These are phyloP conservation scores for Apiospora kogelbergensis DNA, from an alignment of 2,329 filamentous ascomycete genomes.

Conservation along the genomic window DNA sequence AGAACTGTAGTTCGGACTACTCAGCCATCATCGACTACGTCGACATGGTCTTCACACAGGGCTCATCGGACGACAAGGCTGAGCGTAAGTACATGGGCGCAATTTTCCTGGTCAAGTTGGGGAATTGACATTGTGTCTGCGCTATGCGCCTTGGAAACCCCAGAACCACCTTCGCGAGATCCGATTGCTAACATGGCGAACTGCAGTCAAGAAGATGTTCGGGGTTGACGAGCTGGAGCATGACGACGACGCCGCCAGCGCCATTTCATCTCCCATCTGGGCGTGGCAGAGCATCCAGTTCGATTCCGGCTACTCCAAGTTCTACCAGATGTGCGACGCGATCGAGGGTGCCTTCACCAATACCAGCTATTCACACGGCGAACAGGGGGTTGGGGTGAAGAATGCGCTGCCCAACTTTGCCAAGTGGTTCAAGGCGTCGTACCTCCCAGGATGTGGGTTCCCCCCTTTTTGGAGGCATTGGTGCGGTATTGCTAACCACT, in stretches of 20 bases:
- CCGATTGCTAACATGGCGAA: not conserved
- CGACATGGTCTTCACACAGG: constrained; percentile 46
- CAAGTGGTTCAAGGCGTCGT: constrained; percentile 47
- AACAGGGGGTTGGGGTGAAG: constrained; percentile 51
- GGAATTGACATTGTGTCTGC: not conserved
- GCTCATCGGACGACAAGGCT: constrained; percentile 39
- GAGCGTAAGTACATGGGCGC: constrained; percentile 14
- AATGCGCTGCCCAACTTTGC: constrained; percentile 55
- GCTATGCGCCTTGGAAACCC: not conserved
- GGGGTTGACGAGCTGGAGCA: constrained; percentile 48
- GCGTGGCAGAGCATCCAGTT: constrained; percentile 38
- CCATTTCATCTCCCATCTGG: constrained; percentile 25
- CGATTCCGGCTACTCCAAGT: constrained; percentile 32
- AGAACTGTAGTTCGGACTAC: constrained; percentile 57
- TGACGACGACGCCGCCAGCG: constrained; percentile 51
- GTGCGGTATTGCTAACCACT: no score
- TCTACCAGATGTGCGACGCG: constrained; percentile 35
- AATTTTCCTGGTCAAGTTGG: not conserved
- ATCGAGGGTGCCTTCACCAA: constrained; percentile 34
- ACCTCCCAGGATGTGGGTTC: constrained; percentile 48
- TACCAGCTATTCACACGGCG: constrained; percentile 25
- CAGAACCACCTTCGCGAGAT: not conserved
- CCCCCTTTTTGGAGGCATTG: not conserved
- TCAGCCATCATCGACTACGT: constrained; percentile 52
- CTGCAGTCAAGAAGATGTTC: constrained; percentile 50